phyloP scores from a whole-genome alignment of 2,329 filamentous ascomycete species.

The Lizonia empirigonia region DNA sequence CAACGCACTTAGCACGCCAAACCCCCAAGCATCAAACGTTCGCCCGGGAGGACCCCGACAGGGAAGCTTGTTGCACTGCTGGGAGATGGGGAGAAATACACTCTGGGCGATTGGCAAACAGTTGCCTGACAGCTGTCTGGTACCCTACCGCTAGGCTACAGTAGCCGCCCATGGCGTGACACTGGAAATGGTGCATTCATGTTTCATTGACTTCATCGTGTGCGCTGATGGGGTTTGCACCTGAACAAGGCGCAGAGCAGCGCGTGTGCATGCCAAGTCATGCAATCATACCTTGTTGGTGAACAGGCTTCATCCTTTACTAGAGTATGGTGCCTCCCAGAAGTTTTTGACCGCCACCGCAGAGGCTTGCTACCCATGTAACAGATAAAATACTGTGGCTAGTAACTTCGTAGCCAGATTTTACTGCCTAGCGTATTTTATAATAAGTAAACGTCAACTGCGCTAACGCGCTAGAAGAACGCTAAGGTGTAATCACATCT shows the following conservation, averaged over 20 bases:
- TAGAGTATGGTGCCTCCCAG: no score
- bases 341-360: no score
- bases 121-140: constrained; percentile 10
- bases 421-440: no score
- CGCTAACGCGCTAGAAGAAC: no score
- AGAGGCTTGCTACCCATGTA: no score
- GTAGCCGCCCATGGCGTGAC: constrained; percentile 8
- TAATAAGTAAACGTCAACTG: no score
- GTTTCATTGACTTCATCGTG: constrained; percentile 9
- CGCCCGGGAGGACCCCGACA: constrained; percentile 1
- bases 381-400: no score
- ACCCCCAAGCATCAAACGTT: constrained; percentile 12
- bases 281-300: not conserved
- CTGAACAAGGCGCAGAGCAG: constrained; percentile 1
- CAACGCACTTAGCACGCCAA: not conserved
- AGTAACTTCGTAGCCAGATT: no score
- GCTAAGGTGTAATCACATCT: no score
- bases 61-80: constrained; percentile 4
- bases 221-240: not conserved
- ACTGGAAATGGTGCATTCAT: constrained; percentile 2
- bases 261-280: constrained; percentile 8
- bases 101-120: constrained; percentile 11
- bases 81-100: constrained; percentile 9
- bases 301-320: constrained; percentile 12
- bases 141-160: constrained; percentile 1